Percentiles rank a stretch among this genome's conserved stretches.
Conservation (phyloP, 2,329 filamentous ascomycete species). For the Paecilomyces variotii region DNA sequence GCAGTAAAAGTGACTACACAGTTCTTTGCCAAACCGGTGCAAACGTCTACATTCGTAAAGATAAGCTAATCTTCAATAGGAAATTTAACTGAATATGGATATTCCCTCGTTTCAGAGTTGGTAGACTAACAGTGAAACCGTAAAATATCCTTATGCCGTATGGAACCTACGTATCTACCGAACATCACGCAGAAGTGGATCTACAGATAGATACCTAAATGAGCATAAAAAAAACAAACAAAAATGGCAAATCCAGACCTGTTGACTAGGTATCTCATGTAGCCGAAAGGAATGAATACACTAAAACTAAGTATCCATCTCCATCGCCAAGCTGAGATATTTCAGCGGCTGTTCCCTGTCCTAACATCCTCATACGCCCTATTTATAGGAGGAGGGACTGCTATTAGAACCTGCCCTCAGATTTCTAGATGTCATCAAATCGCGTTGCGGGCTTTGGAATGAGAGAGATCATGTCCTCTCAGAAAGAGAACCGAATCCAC, state of each 20-base stretch:
- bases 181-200: neutral
- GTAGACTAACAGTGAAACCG: too few relatives aligned
- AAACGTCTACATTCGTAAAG: too few relatives aligned
- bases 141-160: too few relatives aligned
- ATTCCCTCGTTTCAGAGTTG: too few relatives aligned
- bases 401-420: slow-evolving; percentile 6
- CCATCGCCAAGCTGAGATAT: slow-evolving; percentile 10
- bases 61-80: too few relatives aligned
- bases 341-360: slow-evolving; percentile 5
- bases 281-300: slow-evolving; percentile 5
- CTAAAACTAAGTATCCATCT: slow-evolving; percentile 6
- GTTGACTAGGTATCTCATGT: neutral
- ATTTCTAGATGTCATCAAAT: slow-evolving; percentile 9
- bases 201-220: neutral
- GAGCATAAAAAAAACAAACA: neutral
- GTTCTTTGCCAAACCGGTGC: too few relatives aligned
- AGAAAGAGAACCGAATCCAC: neutral
- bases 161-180: neutral
- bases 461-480: neutral
- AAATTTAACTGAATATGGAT: too few relatives aligned
- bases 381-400: slow-evolving; percentile 1
- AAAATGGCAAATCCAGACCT: neutral
- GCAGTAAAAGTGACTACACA: too few relatives aligned
- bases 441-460: slow-evolving; percentile 9
- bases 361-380: slow-evolving; percentile 2